Base-by-base conservation (phyloP, 2,329 filamentous ascomycete genomes). In the Neofusicoccum cordaticola region DNA sequence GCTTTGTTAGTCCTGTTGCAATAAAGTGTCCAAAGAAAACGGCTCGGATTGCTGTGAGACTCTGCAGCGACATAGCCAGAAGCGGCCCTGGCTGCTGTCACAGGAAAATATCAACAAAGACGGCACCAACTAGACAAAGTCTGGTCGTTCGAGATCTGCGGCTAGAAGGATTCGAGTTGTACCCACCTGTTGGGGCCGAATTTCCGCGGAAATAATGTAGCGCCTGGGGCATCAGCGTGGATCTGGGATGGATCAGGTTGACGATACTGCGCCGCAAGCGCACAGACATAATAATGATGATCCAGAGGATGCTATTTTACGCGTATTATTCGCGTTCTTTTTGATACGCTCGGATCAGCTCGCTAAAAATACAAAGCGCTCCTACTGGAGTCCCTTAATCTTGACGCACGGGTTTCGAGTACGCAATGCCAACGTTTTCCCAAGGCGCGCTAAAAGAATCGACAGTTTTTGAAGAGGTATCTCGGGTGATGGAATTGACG, bases 341-440 rank as follows among this genome's bases (percentile, higher is more conserved):
- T 13, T 22, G 11, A 44, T 41, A 22, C n/a, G 53, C 39, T 42
- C 22, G 15, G 22, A 34, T 17, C 53, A 17, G 53, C 53, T 44
- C 53, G 53, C 53, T 58, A 58, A 58, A 17, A 41, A 34, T 22
- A 34, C 13, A 13, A n/a, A 45, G 52, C 12, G 22, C 53, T 44
- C 19, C 41, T 27, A 45, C 39, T 6, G 39, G 13, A 42, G 39
- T 44, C 39, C 53, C 53, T 58, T 58, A 58, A 58, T 58, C 39
- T 58, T n/a, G 39, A 19, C 39, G 53, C 53, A 58, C 53, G 53
- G 52, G 41, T 58, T 31, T 42, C n/a, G 39, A n/a, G 53, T 58
- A 44, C 53, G 53, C 53, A 58, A 58, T 58, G 53, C 53, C 53
- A 58, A 44, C 17, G 4, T 22, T 17, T 34, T 22, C 35, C 19